A percentile compares a stretch with the other conserved stretches of the same genome.
Evolutionary conservation across 2,329 filamentous ascomycete genomes (phyloP).

Genomic region (Aureobasidium sp.): DNA sequence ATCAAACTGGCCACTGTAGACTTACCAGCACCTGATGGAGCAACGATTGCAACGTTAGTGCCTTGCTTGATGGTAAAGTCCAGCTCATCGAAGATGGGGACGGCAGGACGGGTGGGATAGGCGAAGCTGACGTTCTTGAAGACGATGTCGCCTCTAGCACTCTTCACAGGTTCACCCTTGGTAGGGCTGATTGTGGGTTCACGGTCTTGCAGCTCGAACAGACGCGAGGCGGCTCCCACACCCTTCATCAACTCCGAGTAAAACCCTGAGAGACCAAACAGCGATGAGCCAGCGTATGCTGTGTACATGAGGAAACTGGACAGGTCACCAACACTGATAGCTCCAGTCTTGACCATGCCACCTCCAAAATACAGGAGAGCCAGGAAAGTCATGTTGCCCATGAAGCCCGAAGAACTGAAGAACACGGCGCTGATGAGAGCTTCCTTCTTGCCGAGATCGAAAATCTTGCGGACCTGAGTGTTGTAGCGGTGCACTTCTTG

Average conservation of each 20-base stretch:
- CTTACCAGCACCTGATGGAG: slow-evolving; percentile 91
- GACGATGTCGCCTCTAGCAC: slow-evolving; percentile 78
- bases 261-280: slow-evolving; percentile 91
- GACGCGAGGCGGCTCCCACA: slow-evolving; percentile 86
- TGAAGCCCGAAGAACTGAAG: slow-evolving; percentile 77
- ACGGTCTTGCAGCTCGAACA: slow-evolving; percentile 93
- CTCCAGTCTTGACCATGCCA: slow-evolving; percentile 75
- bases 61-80: slow-evolving; percentile 88
- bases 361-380: slow-evolving; percentile 85
- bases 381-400: slow-evolving; percentile 94
- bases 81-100: slow-evolving; percentile 81
- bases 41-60: slow-evolving; percentile 92
- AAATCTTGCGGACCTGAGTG: slow-evolving; percentile 83
- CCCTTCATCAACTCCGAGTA: slow-evolving; percentile 99
- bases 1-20: slow-evolving; percentile 90
- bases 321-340: slow-evolving; percentile 83
- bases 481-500: slow-evolving; percentile 90
- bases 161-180: slow-evolving; percentile 66
- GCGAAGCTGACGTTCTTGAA: slow-evolving; percentile 82
- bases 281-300: slow-evolving; percentile 72
- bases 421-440: slow-evolving; percentile 85
- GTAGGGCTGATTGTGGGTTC: slow-evolving; percentile 81
- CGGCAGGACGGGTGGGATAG: slow-evolving; percentile 88
- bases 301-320: slow-evolving; percentile 99
- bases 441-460: slow-evolving; percentile 77